These are phyloP conservation scores for Teunomyces barrocoloradensis DNA, from an alignment of 805 yeast species.

Conservation along the genomic window DNA sequence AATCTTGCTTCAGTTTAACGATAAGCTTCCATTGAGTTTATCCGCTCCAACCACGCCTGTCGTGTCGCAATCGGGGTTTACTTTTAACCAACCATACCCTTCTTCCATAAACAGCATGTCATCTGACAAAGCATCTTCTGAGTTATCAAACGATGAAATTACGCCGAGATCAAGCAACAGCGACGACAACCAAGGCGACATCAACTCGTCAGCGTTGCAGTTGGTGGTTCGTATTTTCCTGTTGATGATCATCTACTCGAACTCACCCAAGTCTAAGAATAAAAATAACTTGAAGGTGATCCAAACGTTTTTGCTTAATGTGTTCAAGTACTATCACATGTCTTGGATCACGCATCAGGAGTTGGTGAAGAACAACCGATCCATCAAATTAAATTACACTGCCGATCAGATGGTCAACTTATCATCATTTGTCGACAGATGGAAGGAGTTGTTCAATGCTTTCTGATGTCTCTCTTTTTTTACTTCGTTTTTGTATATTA, in stretches of 20 bases:
- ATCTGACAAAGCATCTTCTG: background rate
- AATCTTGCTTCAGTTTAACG: slow-evolving; percentile 37
- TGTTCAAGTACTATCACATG: slow-evolving; percentile 40
- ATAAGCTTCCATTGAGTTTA: slow-evolving; percentile 40
- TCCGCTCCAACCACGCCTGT: slow-evolving; percentile 46
- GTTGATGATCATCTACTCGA: slow-evolving; percentile 31
- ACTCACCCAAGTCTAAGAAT: slow-evolving; percentile 27
- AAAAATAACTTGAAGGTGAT: slow-evolving; percentile 29
- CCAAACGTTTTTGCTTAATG: slow-evolving; percentile 31
- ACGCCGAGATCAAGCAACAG: slow-evolving; percentile 8
- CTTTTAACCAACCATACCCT: slow-evolving; percentile 1
- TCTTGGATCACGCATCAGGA: slow-evolving; percentile 39
- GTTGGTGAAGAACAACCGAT: slow-evolving; percentile 30
- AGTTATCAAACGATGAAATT: background rate
- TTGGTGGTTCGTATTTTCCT: slow-evolving; percentile 33
- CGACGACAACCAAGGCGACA: slow-evolving; percentile 5
- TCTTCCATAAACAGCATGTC: slow-evolving; percentile 3
- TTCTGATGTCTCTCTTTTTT: slow-evolving; percentile 13
- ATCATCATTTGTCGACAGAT: slow-evolving; percentile 37
- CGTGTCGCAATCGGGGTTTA: slow-evolving; percentile 5
- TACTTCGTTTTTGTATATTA: background rate
- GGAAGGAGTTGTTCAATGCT: slow-evolving; percentile 29
- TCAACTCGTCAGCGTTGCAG: slow-evolving; percentile 29
- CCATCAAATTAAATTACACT: slow-evolving; percentile 37
- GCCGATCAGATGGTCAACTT: slow-evolving; percentile 32